Conservation (phyloP, 495 filamentous ascomycete species). For the Tuber indicum region DNA sequence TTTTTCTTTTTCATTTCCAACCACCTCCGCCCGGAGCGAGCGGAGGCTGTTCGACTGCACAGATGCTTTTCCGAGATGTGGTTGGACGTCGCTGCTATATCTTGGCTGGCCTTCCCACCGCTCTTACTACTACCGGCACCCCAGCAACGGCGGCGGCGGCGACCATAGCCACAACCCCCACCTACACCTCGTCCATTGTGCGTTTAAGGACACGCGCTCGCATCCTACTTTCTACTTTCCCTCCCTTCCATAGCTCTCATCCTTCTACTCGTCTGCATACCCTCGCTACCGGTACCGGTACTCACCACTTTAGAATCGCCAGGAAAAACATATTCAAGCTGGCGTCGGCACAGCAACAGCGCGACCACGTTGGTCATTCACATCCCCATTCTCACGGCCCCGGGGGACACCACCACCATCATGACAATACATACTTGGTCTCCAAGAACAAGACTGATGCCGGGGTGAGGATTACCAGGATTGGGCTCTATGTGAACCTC, state of each 20-base stretch:
- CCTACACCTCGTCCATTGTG: not conserved
- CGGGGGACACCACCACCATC: slow-evolving; percentile 60
- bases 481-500: slow-evolving; percentile 86
- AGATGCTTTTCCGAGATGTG: not conserved
- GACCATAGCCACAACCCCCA: not conserved
- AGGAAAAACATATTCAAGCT: slow-evolving; percentile 13
- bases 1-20: not conserved
- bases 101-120: not conserved
- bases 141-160: not conserved
- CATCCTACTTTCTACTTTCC: not conserved
- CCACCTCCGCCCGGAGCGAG: not conserved
- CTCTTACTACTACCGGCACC: not conserved
- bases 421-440: slow-evolving; percentile 79
- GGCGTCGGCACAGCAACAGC: slow-evolving; percentile 29
- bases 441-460: slow-evolving; percentile 86
- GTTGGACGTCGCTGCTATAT: slow-evolving; percentile 1
- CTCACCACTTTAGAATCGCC: not conserved
- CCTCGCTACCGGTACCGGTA: not conserved
- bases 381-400: slow-evolving; percentile 46
- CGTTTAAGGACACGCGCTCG: not conserved
- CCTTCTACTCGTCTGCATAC: slow-evolving; percentile 10
- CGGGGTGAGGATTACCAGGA: slow-evolving; percentile 86
- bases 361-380: slow-evolving; percentile 30
- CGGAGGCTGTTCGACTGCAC: not conserved
- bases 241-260: not conserved